Percentiles rank a stretch among this genome's conserved stretches.
Evolutionary conservation across 2,329 filamentous ascomycete species (phyloP).

Genomic region (Fusarium scirpi): DNA sequence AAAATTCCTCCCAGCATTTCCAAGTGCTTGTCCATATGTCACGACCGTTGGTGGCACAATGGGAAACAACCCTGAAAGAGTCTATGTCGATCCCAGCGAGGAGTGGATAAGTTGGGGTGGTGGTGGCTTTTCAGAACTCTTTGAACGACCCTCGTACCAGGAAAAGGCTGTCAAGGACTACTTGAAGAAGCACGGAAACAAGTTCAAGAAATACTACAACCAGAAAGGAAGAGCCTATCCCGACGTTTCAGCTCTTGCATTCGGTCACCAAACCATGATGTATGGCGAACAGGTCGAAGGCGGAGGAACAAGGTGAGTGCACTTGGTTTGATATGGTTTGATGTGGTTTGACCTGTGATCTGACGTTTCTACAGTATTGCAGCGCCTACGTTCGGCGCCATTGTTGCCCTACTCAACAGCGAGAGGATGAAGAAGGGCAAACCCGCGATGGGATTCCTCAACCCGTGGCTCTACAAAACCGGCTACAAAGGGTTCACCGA

Average conservation of each 20-base stretch:
- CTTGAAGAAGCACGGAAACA: slow-evolving; percentile 55
- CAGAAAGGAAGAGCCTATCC: slow-evolving; percentile 68
- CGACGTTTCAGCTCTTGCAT: slow-evolving; percentile 69
- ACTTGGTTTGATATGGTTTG: neutral
- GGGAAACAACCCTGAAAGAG: slow-evolving; percentile 62
- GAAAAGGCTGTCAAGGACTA: slow-evolving; percentile 61
- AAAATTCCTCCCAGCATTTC: slow-evolving; percentile 53
- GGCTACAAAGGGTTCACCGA: slow-evolving; percentile 52
- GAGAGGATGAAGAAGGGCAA: slow-evolving; percentile 67
- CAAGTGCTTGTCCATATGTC: slow-evolving; percentile 67
- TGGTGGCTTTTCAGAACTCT: slow-evolving; percentile 64
- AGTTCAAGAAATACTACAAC: slow-evolving; percentile 63
- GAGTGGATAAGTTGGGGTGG: slow-evolving; percentile 61
- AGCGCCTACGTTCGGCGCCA: slow-evolving; percentile 70
- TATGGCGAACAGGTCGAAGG: slow-evolving; percentile 42
- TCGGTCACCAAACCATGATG: slow-evolving; percentile 51
- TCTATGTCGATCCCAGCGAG: slow-evolving; percentile 58
- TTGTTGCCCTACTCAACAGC: slow-evolving; percentile 75
- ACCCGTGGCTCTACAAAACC: slow-evolving; percentile 68
- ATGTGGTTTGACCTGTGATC: fast-evolving
- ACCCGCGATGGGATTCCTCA: slow-evolving; percentile 68
- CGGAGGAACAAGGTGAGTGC: slow-evolving; percentile 52
- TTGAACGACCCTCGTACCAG: slow-evolving; percentile 59
- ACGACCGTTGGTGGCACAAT: slow-evolving; percentile 72
- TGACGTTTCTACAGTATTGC: slow-evolving; percentile 59